Base-by-base conservation (phyloP, 2,329 filamentous ascomycete species). In the Colletotrichum magnum region DNA sequence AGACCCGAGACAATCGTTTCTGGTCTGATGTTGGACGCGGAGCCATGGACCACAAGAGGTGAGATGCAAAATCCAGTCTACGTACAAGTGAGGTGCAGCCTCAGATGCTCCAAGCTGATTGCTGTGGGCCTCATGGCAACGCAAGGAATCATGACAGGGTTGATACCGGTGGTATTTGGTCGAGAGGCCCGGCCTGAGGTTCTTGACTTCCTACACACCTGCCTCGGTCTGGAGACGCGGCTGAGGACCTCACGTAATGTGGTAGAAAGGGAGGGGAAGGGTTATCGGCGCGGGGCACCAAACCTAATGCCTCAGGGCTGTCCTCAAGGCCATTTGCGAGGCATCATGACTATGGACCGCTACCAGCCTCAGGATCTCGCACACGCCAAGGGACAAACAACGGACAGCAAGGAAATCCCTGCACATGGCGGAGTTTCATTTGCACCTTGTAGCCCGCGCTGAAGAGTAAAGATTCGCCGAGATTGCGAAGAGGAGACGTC, bases 351-450 rank as follows among this genome's bases (percentile, higher is more conserved):
- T 48, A 10, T 36, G 32, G 32, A 36, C 32, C 32, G 32, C 32
- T 51, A 43, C 28, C 47, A 58, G 41, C 45, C 45, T 51, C 48
- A 32, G 60, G 28, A 64, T 26, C 60, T 39, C 15, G 54, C 52
- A 52, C 50, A 64, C 36, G 5, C 58, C 41, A 45, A 36, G n/a
- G 21, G 21, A 24, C 21, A 6, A 28, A 18, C 12, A 16, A 15
- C 5, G 36, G n/a, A n/a, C 15, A 21, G 24, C 48, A 65, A 58
- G 65, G 61, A 65, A 58, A 21, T 43, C 65, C 65, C 60, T 68
- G 60, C 47, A 39, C 26, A 12, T 18, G 39, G 50, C 53, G 58
- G 60, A 47, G 60, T 68, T 68, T 58, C 60, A 47, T 47, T 58
- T 39, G 50, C 60, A 53, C 41, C 47, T 18, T 28, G 18, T 53